Base-by-base conservation (phyloP, 176 grass and related monocot genomes). In the Leersia perrieri region DNA sequence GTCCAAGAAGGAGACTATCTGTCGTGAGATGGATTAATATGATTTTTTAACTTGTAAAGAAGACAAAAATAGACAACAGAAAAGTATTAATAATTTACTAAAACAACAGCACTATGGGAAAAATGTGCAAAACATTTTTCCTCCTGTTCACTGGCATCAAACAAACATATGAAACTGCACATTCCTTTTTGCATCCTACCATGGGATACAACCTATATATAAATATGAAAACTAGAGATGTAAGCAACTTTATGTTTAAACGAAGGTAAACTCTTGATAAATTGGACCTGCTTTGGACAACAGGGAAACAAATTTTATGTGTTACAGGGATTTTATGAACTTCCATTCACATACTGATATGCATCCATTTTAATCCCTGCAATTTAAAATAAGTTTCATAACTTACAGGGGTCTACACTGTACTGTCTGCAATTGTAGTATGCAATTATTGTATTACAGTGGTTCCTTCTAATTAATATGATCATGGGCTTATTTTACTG, bases 21-120 rank as follows among this genome's bases (percentile, higher is more conserved):
- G 16, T 14, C 1, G 3, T 66, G 20, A 15, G 3, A 55, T 7
- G 8, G 78, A 30, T 9, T 2, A 33, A 63, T 11, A n/a, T 10
- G 66, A 31, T 38, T 85, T n/a, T 38, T 85, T n/a, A 23, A 39
- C 44, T 39, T 18, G 68, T 32, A 2, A 70, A 84, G n/a, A 77
- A 31, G 35, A 31, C 44, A 65, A 75, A 65, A 16, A 30, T 66
- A 53, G 20, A 57, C 32, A 9, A 11, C 18, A 22, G 1, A 7
- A 7, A 25, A 25, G 0, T 25, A 32, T 7, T 9, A 26, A 29
- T 32, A 25, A 27, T 68, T 13, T 20, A 60, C 63, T 20, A 28
- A 34, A 45, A 42, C 57, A n/a, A 20, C 47, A 83, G 22, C 36
- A 47, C 25, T 29, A 61, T 27, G 22, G 49, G 16, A 68, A 68